Evolutionary conservation across 495 filamentous ascomycete genomes (phyloP).

Genomic region (Lasiosphaeria miniovina): DNA sequence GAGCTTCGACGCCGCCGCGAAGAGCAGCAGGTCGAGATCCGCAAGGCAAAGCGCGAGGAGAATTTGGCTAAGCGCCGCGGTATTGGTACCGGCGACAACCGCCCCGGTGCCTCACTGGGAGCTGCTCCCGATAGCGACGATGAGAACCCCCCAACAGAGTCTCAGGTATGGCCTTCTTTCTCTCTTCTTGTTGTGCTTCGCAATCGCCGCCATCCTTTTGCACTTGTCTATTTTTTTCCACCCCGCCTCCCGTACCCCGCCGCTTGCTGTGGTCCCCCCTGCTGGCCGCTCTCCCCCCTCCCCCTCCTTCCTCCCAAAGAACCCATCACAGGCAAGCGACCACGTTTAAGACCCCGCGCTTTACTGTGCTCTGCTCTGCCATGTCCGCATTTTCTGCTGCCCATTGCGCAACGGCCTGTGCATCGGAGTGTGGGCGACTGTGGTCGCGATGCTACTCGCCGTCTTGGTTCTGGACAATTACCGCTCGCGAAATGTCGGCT

Average conservation of each 20-base stretch:
- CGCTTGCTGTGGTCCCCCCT: conserved; percentile 7
- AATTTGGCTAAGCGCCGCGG: conserved; percentile 97
- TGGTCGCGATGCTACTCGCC: neutral
- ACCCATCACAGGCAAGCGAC: neutral
- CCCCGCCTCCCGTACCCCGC: conserved; percentile 16
- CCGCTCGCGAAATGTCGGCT: conserved; percentile 21
- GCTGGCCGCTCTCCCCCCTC: neutral
- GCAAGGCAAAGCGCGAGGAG: conserved; percentile 97
- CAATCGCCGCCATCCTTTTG: neutral
- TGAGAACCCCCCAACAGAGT: conserved; percentile 89
- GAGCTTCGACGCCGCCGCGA: conserved; percentile 98
- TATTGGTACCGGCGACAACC: conserved; percentile 72
- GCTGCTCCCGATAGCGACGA: conserved; percentile 95
- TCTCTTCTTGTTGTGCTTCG: conserved; percentile 11
- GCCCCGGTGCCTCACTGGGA: conserved; percentile 79
- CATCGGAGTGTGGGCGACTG: too few species aligned
- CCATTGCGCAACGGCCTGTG: neutral
- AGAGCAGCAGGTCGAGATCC: conserved; percentile 97
- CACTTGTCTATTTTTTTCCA: conserved; percentile 3
- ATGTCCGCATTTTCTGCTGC: neutral
- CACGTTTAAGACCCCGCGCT: neutral
- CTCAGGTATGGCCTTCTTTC: conserved; percentile 72
- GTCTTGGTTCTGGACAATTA: neutral
- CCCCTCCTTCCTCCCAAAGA: neutral
- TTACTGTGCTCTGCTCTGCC: neutral